Evolutionary conservation across 2,329 filamentous ascomycete genomes (phyloP).

Genomic region (Fusarium lyarnte): DNA sequence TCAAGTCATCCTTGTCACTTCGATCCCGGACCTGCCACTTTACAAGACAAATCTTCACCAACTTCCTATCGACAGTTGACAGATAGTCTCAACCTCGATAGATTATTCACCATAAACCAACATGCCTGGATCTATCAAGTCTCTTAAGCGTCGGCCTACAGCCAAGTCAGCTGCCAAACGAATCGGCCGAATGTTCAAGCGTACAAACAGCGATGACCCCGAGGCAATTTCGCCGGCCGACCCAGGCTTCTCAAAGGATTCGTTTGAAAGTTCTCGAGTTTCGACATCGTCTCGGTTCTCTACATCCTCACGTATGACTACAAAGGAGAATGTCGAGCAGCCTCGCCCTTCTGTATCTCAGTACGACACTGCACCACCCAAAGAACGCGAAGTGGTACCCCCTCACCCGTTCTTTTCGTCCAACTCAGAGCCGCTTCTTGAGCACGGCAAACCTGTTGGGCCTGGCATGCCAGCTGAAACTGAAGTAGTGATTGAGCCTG

Average conservation of each 20-base stretch:
- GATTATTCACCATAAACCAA: not conserved
- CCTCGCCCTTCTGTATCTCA: conserved; percentile 11
- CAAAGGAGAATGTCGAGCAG: conserved; percentile 21
- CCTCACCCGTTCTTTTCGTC: conserved; percentile 12
- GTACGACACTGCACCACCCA: conserved; percentile 17
- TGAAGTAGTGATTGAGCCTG: not conserved
- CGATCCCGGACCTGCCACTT: not conserved
- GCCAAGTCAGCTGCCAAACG: conserved; percentile 35
- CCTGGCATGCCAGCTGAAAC: not conserved
- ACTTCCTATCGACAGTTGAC: not conserved
- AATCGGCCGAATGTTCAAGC: conserved; percentile 34
- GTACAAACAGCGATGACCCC: conserved; percentile 19
- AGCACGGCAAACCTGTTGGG: not conserved
- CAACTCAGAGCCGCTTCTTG: not conserved
- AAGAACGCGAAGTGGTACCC: not conserved
- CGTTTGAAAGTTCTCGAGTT: conserved; percentile 10
- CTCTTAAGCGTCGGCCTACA: conserved; percentile 23
- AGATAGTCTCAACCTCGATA: not conserved
- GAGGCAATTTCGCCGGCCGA: conserved; percentile 2
- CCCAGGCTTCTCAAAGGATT: conserved; percentile 7
- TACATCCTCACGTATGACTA: conserved; percentile 26
- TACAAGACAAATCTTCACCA: not conserved
- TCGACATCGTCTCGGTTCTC: conserved; percentile 32
- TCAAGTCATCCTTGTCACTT: not conserved
- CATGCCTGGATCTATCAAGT: conserved; percentile 32